Evolutionary conservation across 1,284 basidiomycete genomes (phyloP), one percentile per base, ranked within the genome.

Genomic region (Coriolopsis trogii): DNA sequence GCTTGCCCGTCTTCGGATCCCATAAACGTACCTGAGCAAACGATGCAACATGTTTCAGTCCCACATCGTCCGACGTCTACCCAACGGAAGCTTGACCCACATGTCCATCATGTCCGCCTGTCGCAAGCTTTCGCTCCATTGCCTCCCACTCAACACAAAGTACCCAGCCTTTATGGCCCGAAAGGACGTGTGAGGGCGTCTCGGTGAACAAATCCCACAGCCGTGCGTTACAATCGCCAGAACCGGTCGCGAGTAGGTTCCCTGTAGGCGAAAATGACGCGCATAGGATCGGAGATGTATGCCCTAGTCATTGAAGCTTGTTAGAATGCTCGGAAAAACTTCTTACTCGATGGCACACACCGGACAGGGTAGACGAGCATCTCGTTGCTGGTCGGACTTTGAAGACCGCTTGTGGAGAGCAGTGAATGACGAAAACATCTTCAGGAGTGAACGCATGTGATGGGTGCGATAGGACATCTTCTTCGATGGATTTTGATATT

Each of bases 121-220:
- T 96, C 1, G 95, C 96, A 15, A 98, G 73, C 59, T 88, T 87
- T 49, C 93, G 79, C 67, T 98, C 96, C 72, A 90, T 80, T 0
- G 91, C 87, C 64, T 98, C 95, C 96, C 96, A 99, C 67, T 98
- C 97, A 3, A 95, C 91, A 61, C 94, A 97, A 0, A 99, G 78
- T 1, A 99, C 93, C 95, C 95, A 98, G 0, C 94, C 95, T 56
- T 86, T 85, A 68, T 99, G 97, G 0, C 96, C 96, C 0, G 82
- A 74, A 10, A 99, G 79, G 8, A 88, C 90, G 68, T 93, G 90
- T 43, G 92, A 91, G 0, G 96, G 96, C 9, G 85, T 90, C 73
- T 99, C 97, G 0, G 92, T 95, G 64, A 91, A 84, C 51, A 99
- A 81, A 70, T 99, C 91, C 96, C 96, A 99, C 29, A 99, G 71